These are phyloP conservation scores for Crithidia sp. DNA, from an alignment of 208 protist genomes.

Conservation along the genomic window DNA sequence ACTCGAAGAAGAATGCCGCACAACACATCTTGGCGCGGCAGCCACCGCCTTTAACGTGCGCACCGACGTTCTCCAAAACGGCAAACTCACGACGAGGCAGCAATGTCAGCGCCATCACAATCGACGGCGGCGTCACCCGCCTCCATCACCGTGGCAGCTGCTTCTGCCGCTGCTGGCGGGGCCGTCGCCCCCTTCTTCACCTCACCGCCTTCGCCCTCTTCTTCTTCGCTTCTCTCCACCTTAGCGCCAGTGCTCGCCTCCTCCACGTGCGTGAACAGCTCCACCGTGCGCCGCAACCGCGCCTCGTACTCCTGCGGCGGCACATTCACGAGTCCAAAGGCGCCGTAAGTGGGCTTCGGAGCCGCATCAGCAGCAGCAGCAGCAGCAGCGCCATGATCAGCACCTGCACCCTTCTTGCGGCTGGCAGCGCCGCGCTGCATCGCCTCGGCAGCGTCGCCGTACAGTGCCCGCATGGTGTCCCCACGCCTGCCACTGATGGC, in stretches of 20 bases:
- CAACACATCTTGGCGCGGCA: too few species aligned
- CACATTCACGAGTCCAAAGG: constrained; percentile 88
- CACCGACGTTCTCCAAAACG: too few species aligned
- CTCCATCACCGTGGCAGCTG: neutral
- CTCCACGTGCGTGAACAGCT: constrained; percentile 44
- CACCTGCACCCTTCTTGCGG: neutral
- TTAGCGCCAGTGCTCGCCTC: neutral
- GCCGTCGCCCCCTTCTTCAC: neutral
- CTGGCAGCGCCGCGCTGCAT: constrained; percentile 9
- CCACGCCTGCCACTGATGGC: constrained; percentile 55
- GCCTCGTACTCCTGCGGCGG: constrained; percentile 59
- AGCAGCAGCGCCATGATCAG: neutral
- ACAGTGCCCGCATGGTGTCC: constrained; percentile 41
- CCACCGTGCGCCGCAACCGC: constrained; percentile 42
- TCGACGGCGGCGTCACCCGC: too few species aligned
- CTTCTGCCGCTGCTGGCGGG: neutral
- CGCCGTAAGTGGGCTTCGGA: constrained; percentile 60
- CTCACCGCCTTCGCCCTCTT: neutral
- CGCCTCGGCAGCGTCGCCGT: constrained; percentile 35
- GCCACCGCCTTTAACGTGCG: too few species aligned
- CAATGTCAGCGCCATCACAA: too few species aligned
- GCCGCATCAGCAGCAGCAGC: neutral
- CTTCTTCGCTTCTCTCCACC: neutral
- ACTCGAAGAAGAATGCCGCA: too few species aligned
- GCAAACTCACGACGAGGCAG: too few species aligned